Percentiles rank a stretch among this genome's conserved stretches.
Evolutionary conservation across 2,329 filamentous ascomycete genomes (phyloP).

Genomic region (Aaosphaeria pasadenensis): DNA sequence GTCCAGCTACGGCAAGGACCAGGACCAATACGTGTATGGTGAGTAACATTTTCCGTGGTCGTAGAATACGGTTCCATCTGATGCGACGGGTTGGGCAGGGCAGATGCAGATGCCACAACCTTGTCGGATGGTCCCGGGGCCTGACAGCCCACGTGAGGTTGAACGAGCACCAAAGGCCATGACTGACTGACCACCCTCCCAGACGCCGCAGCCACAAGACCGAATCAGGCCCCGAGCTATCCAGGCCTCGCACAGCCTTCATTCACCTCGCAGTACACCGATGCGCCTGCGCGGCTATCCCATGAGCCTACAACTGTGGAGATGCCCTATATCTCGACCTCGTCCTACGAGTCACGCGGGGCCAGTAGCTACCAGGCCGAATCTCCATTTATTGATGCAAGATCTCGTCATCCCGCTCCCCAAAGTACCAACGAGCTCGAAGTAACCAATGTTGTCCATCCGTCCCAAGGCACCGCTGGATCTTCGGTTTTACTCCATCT

Average conservation of each 20-base stretch:
- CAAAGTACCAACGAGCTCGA: conserved; percentile 51
- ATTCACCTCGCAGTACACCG: conserved; percentile 49
- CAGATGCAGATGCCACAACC: conserved; percentile 29
- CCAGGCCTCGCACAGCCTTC: conserved; percentile 48
- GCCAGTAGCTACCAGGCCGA: conserved; percentile 41
- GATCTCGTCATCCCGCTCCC: conserved; percentile 51
- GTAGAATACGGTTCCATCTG: conserved; percentile 25
- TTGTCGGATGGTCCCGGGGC: conserved; percentile 32
- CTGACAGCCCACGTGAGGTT: too few relatives aligned
- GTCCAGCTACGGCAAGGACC: conserved; percentile 77
- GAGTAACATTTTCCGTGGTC: conserved; percentile 42
- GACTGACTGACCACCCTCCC: conserved; percentile 44
- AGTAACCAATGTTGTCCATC: conserved; percentile 62
- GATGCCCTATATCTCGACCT: conserved; percentile 46
- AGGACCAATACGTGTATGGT: conserved; percentile 79
- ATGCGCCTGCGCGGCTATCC: conserved; percentile 48
- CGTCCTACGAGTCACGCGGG: conserved; percentile 48
- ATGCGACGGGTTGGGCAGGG: conserved; percentile 34
- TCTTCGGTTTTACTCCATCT: conserved; percentile 73
- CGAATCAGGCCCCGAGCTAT: conserved; percentile 56
- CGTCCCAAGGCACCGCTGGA: conserved; percentile 64
- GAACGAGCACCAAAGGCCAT: conserved; percentile 18
- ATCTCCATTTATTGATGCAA: conserved; percentile 55
- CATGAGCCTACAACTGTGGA: conserved; percentile 47
- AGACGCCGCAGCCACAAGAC: conserved; percentile 61